These are phyloP conservation scores for Yamadazyma scolyti DNA, from an alignment of 805 yeast genomes.

Conservation along the genomic window DNA sequence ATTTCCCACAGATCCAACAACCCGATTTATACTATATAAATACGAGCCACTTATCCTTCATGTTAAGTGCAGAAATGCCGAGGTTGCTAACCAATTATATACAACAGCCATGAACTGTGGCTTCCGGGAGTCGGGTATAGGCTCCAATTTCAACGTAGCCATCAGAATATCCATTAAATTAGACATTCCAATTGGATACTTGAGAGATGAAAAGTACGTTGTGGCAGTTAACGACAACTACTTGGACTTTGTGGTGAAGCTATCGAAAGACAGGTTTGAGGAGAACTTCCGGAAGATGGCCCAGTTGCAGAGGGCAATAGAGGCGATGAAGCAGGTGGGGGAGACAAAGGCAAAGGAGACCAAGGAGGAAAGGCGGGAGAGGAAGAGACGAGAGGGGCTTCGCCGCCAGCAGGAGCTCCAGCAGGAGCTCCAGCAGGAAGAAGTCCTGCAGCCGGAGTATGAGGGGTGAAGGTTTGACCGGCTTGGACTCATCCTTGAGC, in stretches of 20 bases:
- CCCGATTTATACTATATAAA: slow-evolving; percentile 66
- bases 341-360: slow-evolving; percentile 33
- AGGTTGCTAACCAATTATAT: slow-evolving; percentile 58
- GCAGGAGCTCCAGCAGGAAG: too few relatives aligned
- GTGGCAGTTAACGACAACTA: slow-evolving; percentile 52
- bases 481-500: too few relatives aligned
- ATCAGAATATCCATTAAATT: slow-evolving; percentile 69
- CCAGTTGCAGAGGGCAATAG: slow-evolving; percentile 43
- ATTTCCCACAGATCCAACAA: slow-evolving; percentile 12
- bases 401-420: slow-evolving; percentile 19
- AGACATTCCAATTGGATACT: slow-evolving; percentile 73
- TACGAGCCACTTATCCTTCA: slow-evolving; percentile 85
- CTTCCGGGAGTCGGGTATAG: slow-evolving; percentile 83
- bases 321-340: slow-evolving; percentile 17
- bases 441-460: too few relatives aligned
- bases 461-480: too few relatives aligned
- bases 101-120: slow-evolving; percentile 80
- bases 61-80: slow-evolving; percentile 66
- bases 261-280: slow-evolving; percentile 59
- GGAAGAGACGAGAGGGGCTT: slow-evolving; percentile 53
- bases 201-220: slow-evolving; percentile 26
- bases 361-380: slow-evolving; percentile 52
- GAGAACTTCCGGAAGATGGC: slow-evolving; percentile 62
- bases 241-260: slow-evolving; percentile 45
- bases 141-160: slow-evolving; percentile 73